Conservation (phyloP, 2,329 filamentous ascomycete genomes). For the Lasiodiplodia citricola region DNA sequence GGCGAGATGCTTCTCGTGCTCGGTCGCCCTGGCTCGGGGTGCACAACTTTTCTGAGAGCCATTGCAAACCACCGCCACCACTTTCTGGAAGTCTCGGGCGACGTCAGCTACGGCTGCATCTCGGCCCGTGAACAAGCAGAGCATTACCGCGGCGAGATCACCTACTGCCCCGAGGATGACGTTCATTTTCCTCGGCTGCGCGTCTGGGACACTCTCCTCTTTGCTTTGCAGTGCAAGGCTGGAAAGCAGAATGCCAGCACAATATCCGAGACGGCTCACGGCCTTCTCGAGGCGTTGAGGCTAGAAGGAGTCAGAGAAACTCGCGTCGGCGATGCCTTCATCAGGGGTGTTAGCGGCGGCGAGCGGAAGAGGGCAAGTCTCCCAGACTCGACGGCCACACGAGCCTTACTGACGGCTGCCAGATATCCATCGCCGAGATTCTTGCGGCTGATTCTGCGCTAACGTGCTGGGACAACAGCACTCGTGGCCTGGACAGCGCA, state of each 20-base stretch:
- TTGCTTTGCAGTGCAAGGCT: no score
- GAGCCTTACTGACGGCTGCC: slow-evolving; percentile 30
- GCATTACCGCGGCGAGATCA: slow-evolving; percentile 62
- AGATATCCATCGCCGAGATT: no score
- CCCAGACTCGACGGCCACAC: slow-evolving; percentile 65
- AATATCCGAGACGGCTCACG: no score
- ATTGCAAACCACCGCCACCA: background rate
- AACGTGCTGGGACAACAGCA: slow-evolving; percentile 63
- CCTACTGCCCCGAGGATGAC: slow-evolving; percentile 61
- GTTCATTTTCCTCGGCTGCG: slow-evolving; percentile 59
- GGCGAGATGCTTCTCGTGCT: no score
- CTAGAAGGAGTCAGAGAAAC: no score
- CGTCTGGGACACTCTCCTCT: slow-evolving; percentile 34
- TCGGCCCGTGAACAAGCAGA: slow-evolving; percentile 45
- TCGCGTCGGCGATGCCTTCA: slow-evolving; percentile 67
- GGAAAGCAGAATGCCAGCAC: no score
- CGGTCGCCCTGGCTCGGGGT: no score
- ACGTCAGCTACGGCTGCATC: slow-evolving; percentile 60
- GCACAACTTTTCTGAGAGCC: no score
- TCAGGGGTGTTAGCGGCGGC: slow-evolving; percentile 70
- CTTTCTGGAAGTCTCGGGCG: slow-evolving; percentile 30
- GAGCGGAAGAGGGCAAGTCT: slow-evolving; percentile 64
- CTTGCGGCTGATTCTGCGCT: slow-evolving; percentile 59
- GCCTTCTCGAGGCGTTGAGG: no score
- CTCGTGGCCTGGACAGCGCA: slow-evolving; percentile 76